Percentiles rank a stretch among this genome's conserved stretches.
phyloP scores from a whole-genome alignment of 2,329 filamentous ascomycete genomes.

The Botrytis squamosa region DNA sequence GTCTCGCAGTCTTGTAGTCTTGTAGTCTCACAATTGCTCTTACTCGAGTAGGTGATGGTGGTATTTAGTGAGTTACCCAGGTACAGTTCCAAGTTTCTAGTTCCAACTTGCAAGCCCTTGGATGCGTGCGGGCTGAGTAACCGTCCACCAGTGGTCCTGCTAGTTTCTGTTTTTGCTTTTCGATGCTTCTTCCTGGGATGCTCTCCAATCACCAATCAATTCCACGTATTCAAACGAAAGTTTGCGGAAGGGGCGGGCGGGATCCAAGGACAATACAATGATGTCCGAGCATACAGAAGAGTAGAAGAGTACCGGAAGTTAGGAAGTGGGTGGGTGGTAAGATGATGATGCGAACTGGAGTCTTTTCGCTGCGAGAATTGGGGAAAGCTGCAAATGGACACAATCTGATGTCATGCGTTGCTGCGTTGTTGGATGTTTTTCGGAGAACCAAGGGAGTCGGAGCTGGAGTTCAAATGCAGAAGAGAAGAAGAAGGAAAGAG shows the following conservation, averaged over 20 bases:
- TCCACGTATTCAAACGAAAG: background rate
- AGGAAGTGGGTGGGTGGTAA: background rate
- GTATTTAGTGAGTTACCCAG: background rate
- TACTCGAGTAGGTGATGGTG: background rate
- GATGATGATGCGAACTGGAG: background rate
- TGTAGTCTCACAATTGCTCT: background rate
- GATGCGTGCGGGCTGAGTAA: constrained; percentile 9
- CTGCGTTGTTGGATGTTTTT: background rate
- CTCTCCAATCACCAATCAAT: background rate
- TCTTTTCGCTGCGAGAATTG: background rate
- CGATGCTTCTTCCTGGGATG: background rate
- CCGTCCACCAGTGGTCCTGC: background rate
- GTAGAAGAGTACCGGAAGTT: background rate
- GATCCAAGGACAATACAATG: background rate
- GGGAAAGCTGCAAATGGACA: background rate
- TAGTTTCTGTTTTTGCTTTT: constrained; percentile 7
- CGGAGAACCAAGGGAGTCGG: background rate
- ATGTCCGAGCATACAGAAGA: constrained; percentile 1
- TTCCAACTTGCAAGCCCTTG: background rate
- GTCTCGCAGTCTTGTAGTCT: too few relatives aligned
- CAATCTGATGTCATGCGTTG: background rate
- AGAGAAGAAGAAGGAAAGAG: too few relatives aligned
- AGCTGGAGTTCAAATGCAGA: background rate
- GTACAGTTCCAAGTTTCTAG: background rate
- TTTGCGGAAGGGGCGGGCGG: constrained; percentile 3